These are phyloP conservation scores for Mycena chlorophos DNA, from an alignment of 768 basidiomycete genomes.

Conservation along the genomic window DNA sequence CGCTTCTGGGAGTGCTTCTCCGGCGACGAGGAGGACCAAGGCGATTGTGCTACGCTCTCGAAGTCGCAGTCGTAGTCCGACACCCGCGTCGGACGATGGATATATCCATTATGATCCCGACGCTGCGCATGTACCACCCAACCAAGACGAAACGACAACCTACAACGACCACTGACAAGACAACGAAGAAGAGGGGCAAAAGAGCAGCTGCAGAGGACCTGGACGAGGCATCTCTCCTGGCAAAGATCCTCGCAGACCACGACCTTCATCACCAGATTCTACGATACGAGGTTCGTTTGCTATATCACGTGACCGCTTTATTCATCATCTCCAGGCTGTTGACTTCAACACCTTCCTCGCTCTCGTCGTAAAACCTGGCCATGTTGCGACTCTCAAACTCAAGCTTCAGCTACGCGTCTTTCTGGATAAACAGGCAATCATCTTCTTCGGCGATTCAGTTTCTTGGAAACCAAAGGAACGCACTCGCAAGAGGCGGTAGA, in stretches of 20 bases:
- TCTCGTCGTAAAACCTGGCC: slow-evolving; percentile 34
- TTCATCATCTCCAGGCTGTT: slow-evolving; percentile 47
- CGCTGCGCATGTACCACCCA: not conserved
- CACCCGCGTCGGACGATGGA: slow-evolving; percentile 28
- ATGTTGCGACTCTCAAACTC: slow-evolving; percentile 30
- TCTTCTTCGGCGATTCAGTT: slow-evolving; percentile 46
- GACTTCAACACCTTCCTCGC: slow-evolving; percentile 54
- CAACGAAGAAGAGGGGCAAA: slow-evolving; percentile 19
- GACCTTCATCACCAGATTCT: slow-evolving; percentile 56
- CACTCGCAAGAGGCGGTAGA: not conserved
- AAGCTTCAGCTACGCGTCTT: slow-evolving; percentile 46
- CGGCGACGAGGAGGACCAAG: slow-evolving; percentile 15
- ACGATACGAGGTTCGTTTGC: slow-evolving; percentile 58
- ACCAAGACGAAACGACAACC: slow-evolving; percentile 2
- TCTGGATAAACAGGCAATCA: slow-evolving; percentile 61
- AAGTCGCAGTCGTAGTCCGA: slow-evolving; percentile 2
- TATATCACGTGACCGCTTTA: too few species aligned
- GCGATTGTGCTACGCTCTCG: slow-evolving; percentile 6
- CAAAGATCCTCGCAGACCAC: slow-evolving; percentile 44
- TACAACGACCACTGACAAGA: slow-evolving; percentile 4
- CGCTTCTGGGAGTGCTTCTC: slow-evolving; percentile 21
- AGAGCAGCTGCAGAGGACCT: slow-evolving; percentile 21
- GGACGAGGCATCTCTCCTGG: slow-evolving; percentile 42
- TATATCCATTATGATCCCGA: slow-evolving; percentile 37
- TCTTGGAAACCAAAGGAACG: not conserved